These are phyloP conservation scores for Microcyclospora pomicola DNA, from an alignment of 2,329 filamentous ascomycete species.

Conservation along the genomic window DNA sequence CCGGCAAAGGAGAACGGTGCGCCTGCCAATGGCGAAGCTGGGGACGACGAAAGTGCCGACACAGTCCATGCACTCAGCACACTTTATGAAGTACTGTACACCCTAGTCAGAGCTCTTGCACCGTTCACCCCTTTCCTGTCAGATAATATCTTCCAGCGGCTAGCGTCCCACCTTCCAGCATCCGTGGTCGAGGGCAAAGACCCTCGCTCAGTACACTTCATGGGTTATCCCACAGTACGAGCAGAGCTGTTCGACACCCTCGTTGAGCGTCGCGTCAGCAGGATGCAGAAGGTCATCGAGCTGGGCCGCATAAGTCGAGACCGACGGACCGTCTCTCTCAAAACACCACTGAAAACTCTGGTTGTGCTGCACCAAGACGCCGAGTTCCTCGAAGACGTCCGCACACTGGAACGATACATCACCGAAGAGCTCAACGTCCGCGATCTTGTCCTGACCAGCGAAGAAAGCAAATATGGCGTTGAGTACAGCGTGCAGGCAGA, in stretches of 20 bases:
- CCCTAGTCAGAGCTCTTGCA: conserved; percentile 71
- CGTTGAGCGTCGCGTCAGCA: conserved; percentile 71
- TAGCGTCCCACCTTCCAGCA: conserved; percentile 69
- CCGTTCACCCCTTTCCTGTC: conserved; percentile 94
- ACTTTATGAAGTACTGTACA: conserved; percentile 85
- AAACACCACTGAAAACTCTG: conserved; percentile 79
- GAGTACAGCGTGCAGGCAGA: conserved; percentile 83
- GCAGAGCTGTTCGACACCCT: conserved; percentile 75
- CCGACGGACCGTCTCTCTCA: conserved; percentile 68
- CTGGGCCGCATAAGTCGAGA: conserved; percentile 77
- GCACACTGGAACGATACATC: conserved; percentile 76
- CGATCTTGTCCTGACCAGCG: conserved; percentile 68
- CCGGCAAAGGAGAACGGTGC: conserved; percentile 8
- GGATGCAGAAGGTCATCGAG: conserved; percentile 95
- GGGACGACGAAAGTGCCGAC: conserved; percentile 68
- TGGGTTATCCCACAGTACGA: conserved; percentile 76
- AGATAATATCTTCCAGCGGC: conserved; percentile 79
- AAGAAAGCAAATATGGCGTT: conserved; percentile 84
- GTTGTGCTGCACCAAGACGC: conserved; percentile 76
- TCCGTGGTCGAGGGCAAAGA: conserved; percentile 52
- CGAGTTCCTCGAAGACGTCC: conserved; percentile 74
- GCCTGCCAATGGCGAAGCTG: too few species aligned
- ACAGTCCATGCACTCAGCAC: conserved; percentile 86
- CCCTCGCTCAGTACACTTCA: conserved; percentile 78
- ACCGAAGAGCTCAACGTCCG: conserved; percentile 83